Base-by-base conservation (phyloP, 495 filamentous ascomycete genomes). In the Xylaria scruposa region DNA sequence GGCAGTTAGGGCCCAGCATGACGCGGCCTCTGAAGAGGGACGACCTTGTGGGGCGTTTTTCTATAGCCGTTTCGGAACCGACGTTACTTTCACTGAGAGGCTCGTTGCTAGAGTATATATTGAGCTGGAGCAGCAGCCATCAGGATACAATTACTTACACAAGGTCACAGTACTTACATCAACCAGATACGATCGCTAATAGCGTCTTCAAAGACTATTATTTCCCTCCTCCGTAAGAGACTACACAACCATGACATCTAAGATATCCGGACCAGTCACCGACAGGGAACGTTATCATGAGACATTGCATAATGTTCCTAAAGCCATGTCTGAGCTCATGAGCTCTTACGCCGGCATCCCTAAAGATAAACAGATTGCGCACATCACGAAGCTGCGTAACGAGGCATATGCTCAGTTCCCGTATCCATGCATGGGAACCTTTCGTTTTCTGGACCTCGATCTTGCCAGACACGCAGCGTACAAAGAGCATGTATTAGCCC, bases 401-500 rank as follows among this genome's bases (percentile, higher is more conserved):
- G 76, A 70, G 36, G 76, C 70, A 46, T 78, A 76, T 42, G 51
- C 63, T n/a, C 40, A 47, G 29, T 71, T 73, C 59, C 72, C 78
- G 9, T 82, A 81, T 42, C 81, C 83, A 5, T 87, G 84, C 65
- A 75, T 86, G 46, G 83, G 85, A 10, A 75, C 74, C 15, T 81
- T 80, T 61, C 71, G 78, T 71, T 79, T 85, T 72, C 68, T 84
- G 56, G 77, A 86, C 78, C 73, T 82, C 74, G 53, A 77, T 66
- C 51, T 84, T 66, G 53, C 78, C 19, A 46, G 73, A 0, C 44
- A 78, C 66, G 61, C 38, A 29, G 67, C 67, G 1, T 78, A 78
- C 42, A n/a, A 73, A 29, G 68, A 77, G n/a, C 70, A 81, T 74
- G 59, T 70, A 1, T 74, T 83, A 21, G 56, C 71, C 4, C 75